Evolutionary conservation across 495 filamentous ascomycete species (phyloP), one percentile per base, ranked within the genome.

Genomic region (Penicillium manginii): DNA sequence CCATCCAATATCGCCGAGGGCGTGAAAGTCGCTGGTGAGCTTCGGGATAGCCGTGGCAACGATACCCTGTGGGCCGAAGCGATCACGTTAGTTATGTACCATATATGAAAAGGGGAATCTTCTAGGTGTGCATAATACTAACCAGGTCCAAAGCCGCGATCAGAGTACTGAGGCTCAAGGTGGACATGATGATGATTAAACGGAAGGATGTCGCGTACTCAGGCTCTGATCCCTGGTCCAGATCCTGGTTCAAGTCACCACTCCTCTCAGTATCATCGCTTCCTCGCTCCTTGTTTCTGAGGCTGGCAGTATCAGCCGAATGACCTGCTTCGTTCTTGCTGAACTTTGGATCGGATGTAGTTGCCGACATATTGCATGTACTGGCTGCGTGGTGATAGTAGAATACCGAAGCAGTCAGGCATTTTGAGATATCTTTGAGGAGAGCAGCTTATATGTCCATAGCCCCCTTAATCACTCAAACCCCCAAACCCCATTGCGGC

Each of bases 11-110:
- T 90, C 84, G 33, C 77, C 70, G 2, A 91, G 68, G 39, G 83
- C 79, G 26, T 88, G 72, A 67, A 91, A 91, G 29, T 87, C 71
- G 64, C 88, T 82, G 0, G 89, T 90, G 59, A 91, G 91, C 33
- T 79, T 79, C 8, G 88, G 89, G 57, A 91, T 89, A 14, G 88
- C 88, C 2, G 87, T 90, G 5, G 83, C 84, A 58, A 91, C 84
- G 62, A 91, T 90, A 18, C 86, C 84, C 66, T 69, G 23, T 37
- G 33, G 33, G 12, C 33, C 33, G 15, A 10, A 37, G 10, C 12
- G 2, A 12, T 37, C 33, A 10, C 1, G 15, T 37, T 37, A 37
- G 33, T 14, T 37, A 37, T 4, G 33, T 4, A 37, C 7, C 33
- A 37, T 6, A 15, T 4, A n/a, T n/a, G n/a, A n/a, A n/a, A n/a